Evolutionary conservation across 192 early-diverging fungal species (phyloP).

Genomic region (Radiomyces spectabilis): DNA sequence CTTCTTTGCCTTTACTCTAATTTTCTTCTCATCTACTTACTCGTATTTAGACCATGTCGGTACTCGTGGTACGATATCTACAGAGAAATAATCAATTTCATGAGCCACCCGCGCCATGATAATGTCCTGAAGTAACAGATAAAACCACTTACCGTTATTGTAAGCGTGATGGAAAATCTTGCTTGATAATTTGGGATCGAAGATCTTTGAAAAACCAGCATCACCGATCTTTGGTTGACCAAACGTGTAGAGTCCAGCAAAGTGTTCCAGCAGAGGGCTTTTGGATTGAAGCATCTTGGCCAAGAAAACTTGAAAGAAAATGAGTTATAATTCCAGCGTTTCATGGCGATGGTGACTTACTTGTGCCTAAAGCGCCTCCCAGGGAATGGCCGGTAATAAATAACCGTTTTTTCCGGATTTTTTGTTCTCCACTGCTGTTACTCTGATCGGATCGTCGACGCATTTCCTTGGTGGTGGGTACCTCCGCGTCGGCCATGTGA

Average conservation of each 20-base stretch:
- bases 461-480: too few relatives aligned
- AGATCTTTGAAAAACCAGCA: conserved; percentile 39
- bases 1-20: neutral
- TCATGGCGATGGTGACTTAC: neutral
- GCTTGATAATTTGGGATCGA: conserved; percentile 33
- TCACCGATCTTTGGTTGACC: conserved; percentile 44
- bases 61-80: conserved; percentile 12
- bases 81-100: neutral
- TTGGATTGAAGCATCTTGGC: conserved; percentile 46
- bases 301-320: conserved; percentile 29
- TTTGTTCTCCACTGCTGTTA: too few relatives aligned
- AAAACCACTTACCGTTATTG: conserved; percentile 35
- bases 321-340: neutral
- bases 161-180: conserved; percentile 51
- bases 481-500: too few relatives aligned
- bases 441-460: too few relatives aligned
- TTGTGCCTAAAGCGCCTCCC: conserved; percentile 40
- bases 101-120: too few relatives aligned
- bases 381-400: conserved; percentile 48
- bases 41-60: conserved; percentile 7
- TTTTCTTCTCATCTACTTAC: neutral
- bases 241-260: conserved; percentile 47
- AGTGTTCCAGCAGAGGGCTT: conserved; percentile 36
- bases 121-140: neutral
- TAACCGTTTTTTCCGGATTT: conserved; percentile 31